Evolutionary conservation across 176 grass and related monocot genomes (phyloP).

Genomic region (Puccinellia tenuiflora): DNA sequence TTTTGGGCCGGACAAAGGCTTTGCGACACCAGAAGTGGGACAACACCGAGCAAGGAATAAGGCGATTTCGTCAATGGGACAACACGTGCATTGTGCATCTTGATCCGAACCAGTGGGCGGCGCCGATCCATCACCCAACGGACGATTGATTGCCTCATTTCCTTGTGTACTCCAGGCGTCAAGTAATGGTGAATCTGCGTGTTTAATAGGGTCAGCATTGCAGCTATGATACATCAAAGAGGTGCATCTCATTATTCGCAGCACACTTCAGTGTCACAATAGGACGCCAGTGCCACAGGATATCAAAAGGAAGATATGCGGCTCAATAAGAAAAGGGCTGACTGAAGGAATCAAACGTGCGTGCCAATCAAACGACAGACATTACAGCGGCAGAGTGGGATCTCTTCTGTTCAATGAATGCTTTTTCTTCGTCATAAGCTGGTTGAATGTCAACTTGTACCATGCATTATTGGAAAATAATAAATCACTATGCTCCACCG

Average conservation of each 20-base stretch:
- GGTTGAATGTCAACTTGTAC: neutral
- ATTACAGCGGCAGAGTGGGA: neutral
- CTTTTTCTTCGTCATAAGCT: neutral
- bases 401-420: neutral
- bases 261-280: neutral
- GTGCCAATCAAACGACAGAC: neutral
- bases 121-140: neutral
- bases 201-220: neutral
- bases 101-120: neutral
- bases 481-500: neutral
- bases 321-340: neutral
- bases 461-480: neutral
- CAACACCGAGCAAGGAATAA: neutral
- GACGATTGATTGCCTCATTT: neutral
- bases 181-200: conserved; percentile 21
- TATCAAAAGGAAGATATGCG: neutral
- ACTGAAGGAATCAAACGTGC: neutral
- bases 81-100: neutral
- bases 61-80: neutral
- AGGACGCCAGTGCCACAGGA: neutral
- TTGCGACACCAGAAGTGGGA: neutral
- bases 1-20: too few species aligned
- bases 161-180: neutral
- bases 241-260: too few species aligned
- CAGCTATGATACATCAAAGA: neutral